Evolutionary conservation across 768 basidiomycete genomes (phyloP), one percentile per base, ranked within the genome.

Genomic region (Amanita jacksonii): DNA sequence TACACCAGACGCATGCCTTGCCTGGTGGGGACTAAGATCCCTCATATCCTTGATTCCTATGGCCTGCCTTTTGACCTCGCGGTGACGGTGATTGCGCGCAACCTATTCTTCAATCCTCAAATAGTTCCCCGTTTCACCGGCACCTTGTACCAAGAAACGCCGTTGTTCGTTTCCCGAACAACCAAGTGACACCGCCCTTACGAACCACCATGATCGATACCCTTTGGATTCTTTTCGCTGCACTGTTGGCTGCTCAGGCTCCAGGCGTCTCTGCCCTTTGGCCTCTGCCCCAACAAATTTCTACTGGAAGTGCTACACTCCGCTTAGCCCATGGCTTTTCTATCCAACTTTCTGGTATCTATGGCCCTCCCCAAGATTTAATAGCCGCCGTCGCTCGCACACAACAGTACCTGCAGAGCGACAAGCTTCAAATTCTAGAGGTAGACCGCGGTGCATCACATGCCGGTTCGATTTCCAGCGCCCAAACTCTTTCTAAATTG

Each of bases 401-500:
- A 1, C 55, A 63, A 39, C 31, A 41, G 4, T 67, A 60, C 53
- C 54, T 83, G 18, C 51, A 55, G 35, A 70, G 57, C 1, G 83
- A 85, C 62, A 69, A 77, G 51, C 74, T 81, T 15, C 67, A 71
- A 45, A 67, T 73, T 3, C 69, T 86, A 32, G 72, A 77, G 22
- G 64, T 75, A 23, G 79, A 77, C 22, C 76, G 81, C 31, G 80
- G 80, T 19, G 65, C 74, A 2, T 70, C 68, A 0, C 72, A 77
- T 49, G 64, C 67, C 0, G 28, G 45, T 5, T 56, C 57, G 23
- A 57, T 81, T 47, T 50, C 53, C 19, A 46, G 53, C 4, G 77
- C 79, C 1, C 63, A 63, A 34, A 47, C 57, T 2, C 63, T 83
- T 20, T 49, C 59, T 9, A 60, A 63, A 5, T 62, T 84, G 30